These are phyloP conservation scores for Cicer yamashitae DNA, from an alignment of 306 rosid genomes.

Conservation along the genomic window DNA sequence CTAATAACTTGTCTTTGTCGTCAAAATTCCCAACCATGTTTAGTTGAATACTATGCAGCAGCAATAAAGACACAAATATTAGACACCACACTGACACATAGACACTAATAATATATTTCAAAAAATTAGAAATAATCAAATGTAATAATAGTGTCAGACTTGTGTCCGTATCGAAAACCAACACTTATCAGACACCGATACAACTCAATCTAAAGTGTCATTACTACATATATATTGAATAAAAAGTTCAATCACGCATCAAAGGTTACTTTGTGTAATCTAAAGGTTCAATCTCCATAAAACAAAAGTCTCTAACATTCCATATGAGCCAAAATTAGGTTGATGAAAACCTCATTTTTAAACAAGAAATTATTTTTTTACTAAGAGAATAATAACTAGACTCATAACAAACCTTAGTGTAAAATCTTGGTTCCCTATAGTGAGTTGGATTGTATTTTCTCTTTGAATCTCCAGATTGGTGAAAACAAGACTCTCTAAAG, in stretches of 20 bases:
- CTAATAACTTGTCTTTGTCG: background rate
- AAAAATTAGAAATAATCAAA: too few species aligned
- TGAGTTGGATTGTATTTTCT: constrained; percentile 95
- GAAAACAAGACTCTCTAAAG: constrained; percentile 96
- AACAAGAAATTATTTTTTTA: background rate
- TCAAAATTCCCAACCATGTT: background rate
- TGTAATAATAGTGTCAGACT: too few species aligned
- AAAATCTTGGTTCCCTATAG: constrained; percentile 90
- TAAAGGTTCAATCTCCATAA: background rate
- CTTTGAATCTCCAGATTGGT: constrained; percentile 94
- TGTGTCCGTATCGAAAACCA: too few species aligned
- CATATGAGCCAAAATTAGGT: background rate
- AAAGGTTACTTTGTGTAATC: background rate
- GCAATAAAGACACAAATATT: too few species aligned
- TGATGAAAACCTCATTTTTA: background rate
- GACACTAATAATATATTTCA: too few species aligned
- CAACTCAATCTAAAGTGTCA: too few species aligned
- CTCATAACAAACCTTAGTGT: constrained; percentile 71
- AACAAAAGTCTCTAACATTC: background rate
- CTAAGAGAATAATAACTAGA: background rate
- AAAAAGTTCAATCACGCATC: background rate
- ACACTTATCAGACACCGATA: too few species aligned
- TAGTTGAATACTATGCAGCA: too few species aligned
- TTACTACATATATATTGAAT: too few species aligned
- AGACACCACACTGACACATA: too few species aligned